Evolutionary conservation across 371 early-diverging fungal species (phyloP).

Genomic region (Mortierella sp.): DNA sequence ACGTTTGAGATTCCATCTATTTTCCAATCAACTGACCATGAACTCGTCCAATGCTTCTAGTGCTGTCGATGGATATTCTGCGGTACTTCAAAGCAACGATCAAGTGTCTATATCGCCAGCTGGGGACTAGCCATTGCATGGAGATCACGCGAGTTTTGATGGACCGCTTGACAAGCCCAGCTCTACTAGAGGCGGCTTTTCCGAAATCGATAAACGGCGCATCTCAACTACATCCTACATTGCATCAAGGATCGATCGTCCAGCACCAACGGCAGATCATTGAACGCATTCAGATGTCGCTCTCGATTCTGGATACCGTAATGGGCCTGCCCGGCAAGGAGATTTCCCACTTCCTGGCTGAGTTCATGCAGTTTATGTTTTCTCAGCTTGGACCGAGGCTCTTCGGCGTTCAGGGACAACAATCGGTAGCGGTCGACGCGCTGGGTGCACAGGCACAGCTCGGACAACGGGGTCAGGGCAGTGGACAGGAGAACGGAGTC

Average conservation of each 20-base stretch:
- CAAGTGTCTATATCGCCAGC: conserved; percentile 32
- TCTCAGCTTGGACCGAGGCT: conserved; percentile 43
- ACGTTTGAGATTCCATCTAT: neutral
- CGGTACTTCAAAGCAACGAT: conserved; percentile 35
- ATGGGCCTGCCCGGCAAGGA: conserved; percentile 41
- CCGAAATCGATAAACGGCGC: neutral
- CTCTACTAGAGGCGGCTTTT: conserved; percentile 29
- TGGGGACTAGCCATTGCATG: conserved; percentile 36
- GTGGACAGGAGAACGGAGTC: conserved; percentile 25
- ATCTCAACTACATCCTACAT: conserved; percentile 11
- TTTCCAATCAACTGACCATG: neutral
- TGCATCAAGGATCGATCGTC: conserved; percentile 30
- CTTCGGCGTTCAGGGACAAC: conserved; percentile 15
- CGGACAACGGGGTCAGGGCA: neutral
- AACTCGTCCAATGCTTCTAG: conserved; percentile 11
- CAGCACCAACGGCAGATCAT: conserved; percentile 27
- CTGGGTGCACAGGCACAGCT: neutral
- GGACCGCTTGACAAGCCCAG: conserved; percentile 30
- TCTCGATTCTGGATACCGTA: conserved; percentile 29
- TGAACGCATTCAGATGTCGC: conserved; percentile 27
- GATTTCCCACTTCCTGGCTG: conserved; percentile 7
- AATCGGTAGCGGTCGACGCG: neutral
- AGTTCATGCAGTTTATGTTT: conserved; percentile 41
- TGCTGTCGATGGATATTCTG: conserved; percentile 36
- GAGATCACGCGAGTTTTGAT: conserved; percentile 40